Evolutionary conservation across 176 grass and related monocot species (phyloP).

Genomic region (Zoysia pacifica): DNA sequence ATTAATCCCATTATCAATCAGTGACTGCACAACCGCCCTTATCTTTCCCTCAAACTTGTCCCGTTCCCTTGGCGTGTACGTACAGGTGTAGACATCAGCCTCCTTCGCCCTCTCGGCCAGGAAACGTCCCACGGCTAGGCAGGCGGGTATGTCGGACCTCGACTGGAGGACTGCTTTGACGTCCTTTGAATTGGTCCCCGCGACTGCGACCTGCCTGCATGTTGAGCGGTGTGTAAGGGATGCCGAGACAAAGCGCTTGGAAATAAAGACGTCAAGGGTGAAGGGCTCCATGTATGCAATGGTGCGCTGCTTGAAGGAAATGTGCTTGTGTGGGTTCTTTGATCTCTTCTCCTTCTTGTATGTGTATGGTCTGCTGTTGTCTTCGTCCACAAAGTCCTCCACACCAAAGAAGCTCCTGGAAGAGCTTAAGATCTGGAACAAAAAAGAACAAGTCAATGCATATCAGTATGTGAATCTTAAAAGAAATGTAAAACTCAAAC

Average conservation of each 20-base stretch:
- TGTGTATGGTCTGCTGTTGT: conserved; percentile 89
- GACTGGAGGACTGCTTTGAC: conserved; percentile 67
- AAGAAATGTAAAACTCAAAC: not conserved
- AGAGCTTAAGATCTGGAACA: conserved; percentile 52
- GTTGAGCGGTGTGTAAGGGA: conserved; percentile 81
- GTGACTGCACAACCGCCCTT: conserved; percentile 76
- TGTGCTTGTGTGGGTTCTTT: conserved; percentile 85
- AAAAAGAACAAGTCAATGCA: not conserved
- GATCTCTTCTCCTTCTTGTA: conserved; percentile 95
- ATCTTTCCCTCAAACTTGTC: conserved; percentile 94
- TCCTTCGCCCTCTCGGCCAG: conserved; percentile 80
- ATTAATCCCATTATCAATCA: conserved; percentile 84
- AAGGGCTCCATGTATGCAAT: conserved; percentile 92
- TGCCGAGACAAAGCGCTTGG: conserved; percentile 86
- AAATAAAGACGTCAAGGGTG: conserved; percentile 85
- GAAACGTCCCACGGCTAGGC: conserved; percentile 73
- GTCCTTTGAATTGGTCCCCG: conserved; percentile 90
- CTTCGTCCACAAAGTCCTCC: conserved; percentile 84
- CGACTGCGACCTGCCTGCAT: conserved; percentile 84
- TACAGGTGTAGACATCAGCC: conserved; percentile 86
- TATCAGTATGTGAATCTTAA: not conserved
- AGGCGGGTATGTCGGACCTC: conserved; percentile 80
- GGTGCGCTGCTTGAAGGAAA: conserved; percentile 92
- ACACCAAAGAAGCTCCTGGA: conserved; percentile 92
- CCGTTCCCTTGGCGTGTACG: conserved; percentile 72